Evolutionary conservation across 805 yeast genomes (phyloP).

Genomic region (Candida lessepsii): DNA sequence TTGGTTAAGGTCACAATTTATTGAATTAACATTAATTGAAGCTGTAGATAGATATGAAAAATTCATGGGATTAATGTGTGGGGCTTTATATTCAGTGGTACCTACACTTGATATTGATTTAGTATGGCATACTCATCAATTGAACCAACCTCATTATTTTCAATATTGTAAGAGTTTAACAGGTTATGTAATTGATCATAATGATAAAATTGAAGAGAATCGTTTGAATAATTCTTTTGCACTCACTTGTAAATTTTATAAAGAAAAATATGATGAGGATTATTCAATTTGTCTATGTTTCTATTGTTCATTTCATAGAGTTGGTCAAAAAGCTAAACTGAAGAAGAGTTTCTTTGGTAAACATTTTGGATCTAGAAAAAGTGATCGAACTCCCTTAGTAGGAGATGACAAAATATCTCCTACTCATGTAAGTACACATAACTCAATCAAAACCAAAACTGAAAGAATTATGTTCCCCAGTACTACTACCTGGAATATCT

Average conservation of each 20-base stretch:
- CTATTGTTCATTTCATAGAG: too few species aligned
- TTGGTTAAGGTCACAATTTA: too few species aligned
- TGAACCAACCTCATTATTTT: constrained; percentile 1
- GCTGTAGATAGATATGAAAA: constrained; percentile 20
- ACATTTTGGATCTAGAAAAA: too few species aligned
- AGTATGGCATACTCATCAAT: constrained; percentile 11
- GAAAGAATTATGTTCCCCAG: too few species aligned
- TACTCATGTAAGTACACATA: too few species aligned
- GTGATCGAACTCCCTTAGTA: too few species aligned
- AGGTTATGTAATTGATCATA: constrained; percentile 14
- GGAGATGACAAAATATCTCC: too few species aligned
- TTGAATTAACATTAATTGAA: constrained; percentile 21
- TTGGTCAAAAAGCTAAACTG: too few species aligned
- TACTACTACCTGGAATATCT: too few species aligned
- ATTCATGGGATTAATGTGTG: constrained; percentile 15
- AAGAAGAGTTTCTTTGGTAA: too few species aligned
- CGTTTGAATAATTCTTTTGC: constrained; percentile 18
- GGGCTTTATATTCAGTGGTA: constrained; percentile 4
- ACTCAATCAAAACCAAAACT: too few species aligned
- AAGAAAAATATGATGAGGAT: background rate
- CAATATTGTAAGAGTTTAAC: constrained; percentile 4
- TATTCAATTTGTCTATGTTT: constrained; percentile 2
- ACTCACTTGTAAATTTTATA: constrained; percentile 12
- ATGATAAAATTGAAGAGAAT: constrained; percentile 24
- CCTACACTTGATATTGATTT: constrained; percentile 10